Conservation (phyloP, 2,329 filamentous ascomycete species). For the Seiridium cupressi region DNA sequence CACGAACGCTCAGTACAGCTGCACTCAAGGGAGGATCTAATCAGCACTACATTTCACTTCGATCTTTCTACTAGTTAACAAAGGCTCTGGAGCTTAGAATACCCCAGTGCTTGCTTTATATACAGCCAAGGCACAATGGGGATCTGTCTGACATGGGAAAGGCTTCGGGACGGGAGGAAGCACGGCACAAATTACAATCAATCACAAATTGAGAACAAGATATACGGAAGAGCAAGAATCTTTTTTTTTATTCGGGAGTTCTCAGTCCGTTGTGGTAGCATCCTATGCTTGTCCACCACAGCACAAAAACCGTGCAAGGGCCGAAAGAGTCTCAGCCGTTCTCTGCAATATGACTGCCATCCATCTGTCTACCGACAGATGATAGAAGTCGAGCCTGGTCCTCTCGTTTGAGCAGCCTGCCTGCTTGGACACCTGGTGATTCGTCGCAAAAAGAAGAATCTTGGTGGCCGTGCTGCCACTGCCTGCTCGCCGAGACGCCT, state of each 20-base stretch:
- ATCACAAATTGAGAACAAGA: neutral
- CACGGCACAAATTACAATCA: neutral
- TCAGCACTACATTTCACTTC: no score
- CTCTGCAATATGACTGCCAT: constrained; percentile 26
- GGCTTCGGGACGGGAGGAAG: no score
- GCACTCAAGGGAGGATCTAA: no score
- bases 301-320: constrained; percentile 30
- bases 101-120: no score
- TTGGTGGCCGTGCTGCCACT: constrained; percentile 20
- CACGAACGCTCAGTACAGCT: no score
- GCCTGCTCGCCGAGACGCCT: constrained; percentile 31
- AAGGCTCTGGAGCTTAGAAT: no score
- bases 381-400: constrained; percentile 27
- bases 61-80: no score
- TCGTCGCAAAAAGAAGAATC: constrained; percentile 10
- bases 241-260: constrained; percentile 39
- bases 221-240: constrained; percentile 15
- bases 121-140: no score
- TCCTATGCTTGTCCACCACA: constrained; percentile 30
- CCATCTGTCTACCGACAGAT: constrained; percentile 11
- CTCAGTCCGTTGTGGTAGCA: constrained; percentile 37
- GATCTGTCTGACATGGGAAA: no score
- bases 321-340: constrained; percentile 31
- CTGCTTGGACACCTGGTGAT: constrained; percentile 18
- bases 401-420: constrained; percentile 23